Evolutionary conservation across 345 rosid genomes (phyloP), one percentile per base, ranked within the genome.

Genomic region (Adansonia digitata): DNA sequence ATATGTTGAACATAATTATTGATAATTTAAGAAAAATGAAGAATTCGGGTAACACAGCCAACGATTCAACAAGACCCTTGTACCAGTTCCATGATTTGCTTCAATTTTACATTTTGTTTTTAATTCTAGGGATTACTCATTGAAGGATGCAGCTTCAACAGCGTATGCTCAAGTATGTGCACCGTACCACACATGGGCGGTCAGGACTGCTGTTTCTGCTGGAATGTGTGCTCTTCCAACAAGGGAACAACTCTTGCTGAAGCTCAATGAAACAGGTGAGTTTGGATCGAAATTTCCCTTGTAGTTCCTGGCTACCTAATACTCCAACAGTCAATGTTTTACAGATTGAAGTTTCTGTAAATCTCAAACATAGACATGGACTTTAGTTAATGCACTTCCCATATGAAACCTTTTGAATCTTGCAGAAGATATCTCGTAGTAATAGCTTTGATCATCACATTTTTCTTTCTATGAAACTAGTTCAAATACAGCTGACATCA

Each of bases 211-310:
- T 1, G 98, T 91, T 78, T 93, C 87, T 72, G 97, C 98, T 0
- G 98, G 97, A 70, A 94, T 94, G 98, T 90, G 89, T 74, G 80
- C 98, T 43, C 93, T 92, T 61, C 98, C 98, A 22, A 72, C 91
- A 0, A 85, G 93, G 78, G 94, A 89, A 26, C 96, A 88, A 45
- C 98, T 92, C 61, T 55, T 92, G 84, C 71, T 77, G 74, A 92
- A 81, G 76, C 97, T 92, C 72, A 79, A 84, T 37, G 98, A 95
- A 88, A 89, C 97, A 18, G 92, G 94, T 88, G 65, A 81, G 83
- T 74, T 67, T 43, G 29, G 42, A 22, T 37, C 39, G n/a, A 37
- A 31, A 31, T 31, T 31, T 31, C 34, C 34, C 34, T 1, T 31
- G 2, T 31, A 31, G 2, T 31, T 31, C 34, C 3, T 31, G 34